A percentile compares a stretch with the other conserved stretches of the same genome.
Conservation (phyloP, 2,329 filamentous ascomycete genomes). For the Boeremia exigua region DNA sequence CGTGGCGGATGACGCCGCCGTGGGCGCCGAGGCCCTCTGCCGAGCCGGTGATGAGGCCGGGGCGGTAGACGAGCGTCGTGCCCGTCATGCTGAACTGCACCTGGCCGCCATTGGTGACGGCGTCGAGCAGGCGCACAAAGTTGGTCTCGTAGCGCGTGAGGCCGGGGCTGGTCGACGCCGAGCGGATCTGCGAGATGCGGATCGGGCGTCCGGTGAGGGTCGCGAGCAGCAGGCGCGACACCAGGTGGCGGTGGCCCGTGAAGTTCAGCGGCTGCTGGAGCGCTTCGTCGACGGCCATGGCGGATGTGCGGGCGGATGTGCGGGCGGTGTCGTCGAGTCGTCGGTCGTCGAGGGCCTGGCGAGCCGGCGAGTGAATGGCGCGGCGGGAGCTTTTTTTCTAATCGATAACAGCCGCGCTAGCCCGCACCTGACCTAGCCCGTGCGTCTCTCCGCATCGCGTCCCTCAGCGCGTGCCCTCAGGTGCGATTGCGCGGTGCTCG, state of each 20-base stretch:
- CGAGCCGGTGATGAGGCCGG: slow-evolving; percentile 88
- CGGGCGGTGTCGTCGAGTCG: background rate
- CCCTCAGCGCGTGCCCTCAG: background rate
- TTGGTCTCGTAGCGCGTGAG: slow-evolving; percentile 93
- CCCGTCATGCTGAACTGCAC: slow-evolving; percentile 97
- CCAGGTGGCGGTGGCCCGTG: slow-evolving; percentile 81
- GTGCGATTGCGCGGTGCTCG: background rate
- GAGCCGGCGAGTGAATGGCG: slow-evolving; percentile 6
- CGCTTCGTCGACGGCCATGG: slow-evolving; percentile 43
- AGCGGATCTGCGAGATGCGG: slow-evolving; percentile 92
- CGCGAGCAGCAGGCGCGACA: slow-evolving; percentile 83
- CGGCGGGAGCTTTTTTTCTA: slow-evolving; percentile 28
- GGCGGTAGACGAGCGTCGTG: slow-evolving; percentile 89
- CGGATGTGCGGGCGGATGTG: slow-evolving; percentile 6
- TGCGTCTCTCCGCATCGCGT: background rate
- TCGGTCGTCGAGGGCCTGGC: slow-evolving; percentile 1
- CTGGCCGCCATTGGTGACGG: slow-evolving; percentile 91
- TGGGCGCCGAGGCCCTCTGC: slow-evolving; percentile 76
- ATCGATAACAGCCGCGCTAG: slow-evolving; percentile 16
- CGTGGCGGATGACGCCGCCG: slow-evolving; percentile 79
- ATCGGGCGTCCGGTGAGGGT: slow-evolving; percentile 89
- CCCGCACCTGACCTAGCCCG: background rate
- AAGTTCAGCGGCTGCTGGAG: slow-evolving; percentile 69
- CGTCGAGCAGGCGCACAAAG: slow-evolving; percentile 90
- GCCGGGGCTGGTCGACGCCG: slow-evolving; percentile 84